Evolutionary conservation across 176 grass and related monocot species (phyloP), one percentile per base, ranked within the genome.

Genomic region (Avena eriantha): DNA sequence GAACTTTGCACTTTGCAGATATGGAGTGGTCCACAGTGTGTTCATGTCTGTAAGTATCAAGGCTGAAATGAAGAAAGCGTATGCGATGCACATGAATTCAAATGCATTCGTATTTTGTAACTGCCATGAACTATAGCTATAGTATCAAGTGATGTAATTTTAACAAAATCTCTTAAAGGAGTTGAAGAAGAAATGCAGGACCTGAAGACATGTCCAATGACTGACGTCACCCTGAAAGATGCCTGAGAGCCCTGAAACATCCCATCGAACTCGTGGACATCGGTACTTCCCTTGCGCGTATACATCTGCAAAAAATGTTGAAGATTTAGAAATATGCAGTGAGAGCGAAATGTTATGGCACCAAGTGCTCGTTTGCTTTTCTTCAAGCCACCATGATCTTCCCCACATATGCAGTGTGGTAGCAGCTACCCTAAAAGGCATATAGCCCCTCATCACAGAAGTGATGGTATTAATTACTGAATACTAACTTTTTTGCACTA

Each of bases 161-260:
- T 41, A 17, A 86, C 6, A 8, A 56, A 69, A 70, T 10, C 26
- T 82, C 18, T 61, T 49, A 41, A 29, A 33, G 45, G 22, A 82
- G 67, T 9, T 45, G 46, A 55, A 51, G 48, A 86, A 84, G 3
- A 29, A 23, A 86, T 63, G 24, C 33, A 56, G 24, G 59, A 98
- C 96, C 96, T 95, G 72, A 98, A 92, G 34, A 98, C 90, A 82
- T 98, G 96, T 61, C 93, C 96, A 73, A 98, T 98, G 36, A 95
- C 93, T 86, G 96, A 95, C 77, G 96, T 95, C 79, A 98, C 96
- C 88, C 87, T 98, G 66, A 86, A 98, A 76, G 84, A 81, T 74
- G 50, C 92, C 76, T 81, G 80, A 69, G 78, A 59, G 54, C 92
- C 94, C 53, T 66, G 90, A 89, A 98, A 96, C 66, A 80, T 67